Conservation (phyloP, 371 early-diverging fungal species). For the Mortierella sp. region DNA sequence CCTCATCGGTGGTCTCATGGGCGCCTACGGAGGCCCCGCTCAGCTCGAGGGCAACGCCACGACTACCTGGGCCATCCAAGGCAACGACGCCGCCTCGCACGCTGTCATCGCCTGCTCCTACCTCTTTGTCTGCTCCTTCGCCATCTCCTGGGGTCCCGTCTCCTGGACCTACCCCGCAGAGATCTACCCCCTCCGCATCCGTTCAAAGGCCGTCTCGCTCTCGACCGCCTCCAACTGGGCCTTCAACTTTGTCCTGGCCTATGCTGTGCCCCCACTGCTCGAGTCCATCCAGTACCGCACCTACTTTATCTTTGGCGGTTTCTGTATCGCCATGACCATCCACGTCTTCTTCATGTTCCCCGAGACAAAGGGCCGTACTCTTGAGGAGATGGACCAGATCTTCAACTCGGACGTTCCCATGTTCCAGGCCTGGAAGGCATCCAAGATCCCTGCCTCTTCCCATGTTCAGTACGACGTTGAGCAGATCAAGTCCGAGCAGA, state of each 20-base stretch:
- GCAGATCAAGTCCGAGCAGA: conserved; percentile 18
- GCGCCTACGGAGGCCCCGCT: too few species aligned
- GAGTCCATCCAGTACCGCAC: conserved; percentile 68
- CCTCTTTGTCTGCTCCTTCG: conserved; percentile 77
- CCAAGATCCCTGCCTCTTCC: conserved; percentile 16
- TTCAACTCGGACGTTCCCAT: too few species aligned
- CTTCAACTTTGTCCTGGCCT: conserved; percentile 75
- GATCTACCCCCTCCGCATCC: conserved; percentile 78
- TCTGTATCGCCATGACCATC: conserved; percentile 63
- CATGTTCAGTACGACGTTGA: conserved; percentile 35
- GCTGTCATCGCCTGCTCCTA: conserved; percentile 63
- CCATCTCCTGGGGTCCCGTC: conserved; percentile 89
- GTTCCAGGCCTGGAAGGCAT: too few species aligned
- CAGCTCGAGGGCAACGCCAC: too few species aligned
- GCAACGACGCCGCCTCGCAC: conserved; percentile 59
- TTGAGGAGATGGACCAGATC: conserved; percentile 63
- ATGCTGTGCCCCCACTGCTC: conserved; percentile 72
- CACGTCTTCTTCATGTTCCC: conserved; percentile 74
- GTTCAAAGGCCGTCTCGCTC: conserved; percentile 84
- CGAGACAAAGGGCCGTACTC: conserved; percentile 78
- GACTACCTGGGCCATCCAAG: too few species aligned
- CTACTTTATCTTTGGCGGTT: conserved; percentile 78
- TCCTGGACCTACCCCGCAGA: conserved; percentile 94
- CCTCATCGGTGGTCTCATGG: too few species aligned
- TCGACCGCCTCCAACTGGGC: conserved; percentile 92